phyloP scores from a whole-genome alignment of 2,329 filamentous ascomycete genomes.

The Cordyceps farinosa region DNA sequence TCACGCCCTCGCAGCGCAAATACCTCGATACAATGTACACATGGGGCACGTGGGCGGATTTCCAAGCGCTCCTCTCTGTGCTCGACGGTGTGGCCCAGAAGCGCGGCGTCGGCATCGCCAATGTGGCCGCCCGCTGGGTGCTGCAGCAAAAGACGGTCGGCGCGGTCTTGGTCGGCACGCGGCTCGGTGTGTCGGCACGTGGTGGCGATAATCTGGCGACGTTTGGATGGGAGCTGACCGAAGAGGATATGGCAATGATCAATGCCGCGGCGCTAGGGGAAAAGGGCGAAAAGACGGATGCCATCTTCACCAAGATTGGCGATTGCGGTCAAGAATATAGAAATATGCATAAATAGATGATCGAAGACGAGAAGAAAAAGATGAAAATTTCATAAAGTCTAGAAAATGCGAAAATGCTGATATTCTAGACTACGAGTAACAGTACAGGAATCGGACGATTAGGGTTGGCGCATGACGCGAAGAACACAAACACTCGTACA shows the following conservation, averaged over 20 bases:
- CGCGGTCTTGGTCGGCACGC: conserved; percentile 46
- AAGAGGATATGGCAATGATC: conserved; percentile 21
- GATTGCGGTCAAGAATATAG: conserved; percentile 27
- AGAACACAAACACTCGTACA: background rate
- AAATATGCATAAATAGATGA: background rate
- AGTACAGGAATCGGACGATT: conserved; percentile 6
- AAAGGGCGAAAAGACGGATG: conserved; percentile 22
- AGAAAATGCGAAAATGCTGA: background rate
- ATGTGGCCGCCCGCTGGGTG: conserved; percentile 47
- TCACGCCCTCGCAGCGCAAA: conserved; percentile 35
- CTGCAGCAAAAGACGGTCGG: conserved; percentile 45
- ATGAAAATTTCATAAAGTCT: background rate
- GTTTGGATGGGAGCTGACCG: conserved; percentile 23
- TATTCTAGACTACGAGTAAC: background rate
- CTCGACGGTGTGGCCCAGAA: conserved; percentile 38
- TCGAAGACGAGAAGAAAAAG: background rate
- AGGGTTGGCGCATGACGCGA: background rate
- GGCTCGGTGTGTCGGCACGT: conserved; percentile 29
- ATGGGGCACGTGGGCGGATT: conserved; percentile 46
- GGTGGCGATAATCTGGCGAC: conserved; percentile 24
- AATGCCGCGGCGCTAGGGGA: conserved; percentile 25
- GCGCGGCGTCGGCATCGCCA: conserved; percentile 39
- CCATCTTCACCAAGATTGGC: conserved; percentile 31
- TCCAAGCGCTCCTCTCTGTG: conserved; percentile 40
- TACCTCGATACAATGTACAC: conserved; percentile 30